Conservation (phyloP, 2,329 filamentous ascomycete species). For the Alternaria sp. region DNA sequence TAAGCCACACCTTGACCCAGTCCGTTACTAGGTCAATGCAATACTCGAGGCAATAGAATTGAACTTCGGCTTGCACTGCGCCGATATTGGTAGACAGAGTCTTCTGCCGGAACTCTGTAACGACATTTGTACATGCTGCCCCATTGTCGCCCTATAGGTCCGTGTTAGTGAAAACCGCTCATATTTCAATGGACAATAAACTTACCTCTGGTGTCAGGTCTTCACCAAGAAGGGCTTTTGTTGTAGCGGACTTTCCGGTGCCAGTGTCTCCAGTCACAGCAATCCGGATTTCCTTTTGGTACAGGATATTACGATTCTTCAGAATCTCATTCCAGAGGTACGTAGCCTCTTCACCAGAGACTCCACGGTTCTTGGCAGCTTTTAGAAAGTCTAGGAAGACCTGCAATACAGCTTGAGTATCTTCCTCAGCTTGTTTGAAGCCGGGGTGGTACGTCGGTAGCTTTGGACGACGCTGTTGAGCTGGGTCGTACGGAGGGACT, state of each 20-base stretch:
- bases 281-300: conserved; percentile 12
- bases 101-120: conserved; percentile 20
- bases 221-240: conserved; percentile 26
- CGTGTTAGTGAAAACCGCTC: background rate
- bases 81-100: background rate
- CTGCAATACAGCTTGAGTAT: background rate
- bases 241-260: conserved; percentile 26
- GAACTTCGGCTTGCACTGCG: conserved; percentile 20
- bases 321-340: conserved; percentile 14
- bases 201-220: conserved; percentile 20
- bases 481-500: conserved; percentile 15
- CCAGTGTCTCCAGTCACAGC: conserved; percentile 29
- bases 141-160: conserved; percentile 14
- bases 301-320: background rate
- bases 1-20: conserved; percentile 9
- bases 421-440: conserved; percentile 5
- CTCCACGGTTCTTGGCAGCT: background rate
- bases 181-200: background rate
- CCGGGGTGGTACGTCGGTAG: conserved; percentile 29
- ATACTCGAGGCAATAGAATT: conserved; percentile 19
- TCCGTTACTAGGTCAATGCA: conserved; percentile 12
- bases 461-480: conserved; percentile 11
- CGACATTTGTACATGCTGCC: conserved; percentile 16
- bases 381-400: conserved; percentile 9
- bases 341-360: conserved; percentile 7